These are phyloP conservation scores for Plasmodium gaboni DNA, from an alignment of 169 alveolate species.

Conservation along the genomic window DNA sequence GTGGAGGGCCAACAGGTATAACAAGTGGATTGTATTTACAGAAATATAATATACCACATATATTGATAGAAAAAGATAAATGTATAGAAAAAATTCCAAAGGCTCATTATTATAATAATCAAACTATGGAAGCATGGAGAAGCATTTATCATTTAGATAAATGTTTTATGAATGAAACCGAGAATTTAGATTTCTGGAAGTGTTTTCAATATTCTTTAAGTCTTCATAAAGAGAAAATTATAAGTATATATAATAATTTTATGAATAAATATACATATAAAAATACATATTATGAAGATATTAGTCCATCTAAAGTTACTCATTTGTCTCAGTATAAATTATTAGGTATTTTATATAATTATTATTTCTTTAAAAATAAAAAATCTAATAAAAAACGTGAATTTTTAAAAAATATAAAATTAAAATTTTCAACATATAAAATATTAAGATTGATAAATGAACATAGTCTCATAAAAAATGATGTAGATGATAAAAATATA, in stretches of 20 bases:
- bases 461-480: background rate
- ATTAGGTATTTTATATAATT: conserved; percentile 80
- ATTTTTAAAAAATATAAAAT: conserved; percentile 67
- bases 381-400: conserved; percentile 35
- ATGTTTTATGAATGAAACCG: conserved; percentile 78
- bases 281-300: conserved; percentile 83
- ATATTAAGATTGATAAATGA: conserved; percentile 54
- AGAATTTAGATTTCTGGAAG: conserved; percentile 57
- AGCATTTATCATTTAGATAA: conserved; percentile 71
- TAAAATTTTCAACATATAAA: conserved; percentile 72
- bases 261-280: conserved; percentile 79
- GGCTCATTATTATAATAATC: conserved; percentile 93
- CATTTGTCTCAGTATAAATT: conserved; percentile 89
- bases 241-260: conserved; percentile 16
- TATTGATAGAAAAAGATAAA: conserved; percentile 87
- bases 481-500: background rate
- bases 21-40: conserved; percentile 90
- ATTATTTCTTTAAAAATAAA: conserved; percentile 75
- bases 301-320: conserved; percentile 87
- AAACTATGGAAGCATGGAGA: conserved; percentile 92
- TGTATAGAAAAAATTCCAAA: conserved; percentile 88
- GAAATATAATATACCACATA: conserved; percentile 86
- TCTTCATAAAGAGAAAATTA: conserved; percentile 55
- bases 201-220: conserved; percentile 77
- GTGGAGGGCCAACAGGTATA: conserved; percentile 96